Conservation (phyloP, 2,329 filamentous ascomycete genomes). For the Fusarium liriodendri region DNA sequence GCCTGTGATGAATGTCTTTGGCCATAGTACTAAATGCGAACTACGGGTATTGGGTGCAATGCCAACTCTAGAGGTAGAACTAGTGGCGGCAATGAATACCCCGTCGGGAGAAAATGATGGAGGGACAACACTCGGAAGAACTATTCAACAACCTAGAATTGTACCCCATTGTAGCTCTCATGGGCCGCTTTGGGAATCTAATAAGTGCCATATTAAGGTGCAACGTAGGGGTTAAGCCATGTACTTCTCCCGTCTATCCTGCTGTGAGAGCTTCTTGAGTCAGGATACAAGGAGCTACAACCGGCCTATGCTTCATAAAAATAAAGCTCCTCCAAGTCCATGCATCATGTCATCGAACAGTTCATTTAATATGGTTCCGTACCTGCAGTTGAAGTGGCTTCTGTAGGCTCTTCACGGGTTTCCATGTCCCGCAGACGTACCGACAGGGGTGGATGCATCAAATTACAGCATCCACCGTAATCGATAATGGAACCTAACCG, state of each 20-base stretch:
- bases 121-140: no score
- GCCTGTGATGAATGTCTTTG: background rate
- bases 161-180: background rate
- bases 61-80: background rate
- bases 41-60: background rate
- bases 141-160: background rate
- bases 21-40: background rate
- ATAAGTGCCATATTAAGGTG: background rate
- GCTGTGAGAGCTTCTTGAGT: background rate
- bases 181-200: background rate
- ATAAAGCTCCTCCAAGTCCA: background rate
- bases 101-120: no score
- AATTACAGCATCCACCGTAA: slow-evolving; percentile 42
- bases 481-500: slow-evolving; percentile 33
- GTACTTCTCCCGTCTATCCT: background rate
- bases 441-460: slow-evolving; percentile 36
- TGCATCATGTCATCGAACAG: background rate
- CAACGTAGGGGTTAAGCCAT: background rate
- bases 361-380: slow-evolving; percentile 5
- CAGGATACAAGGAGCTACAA: background rate
- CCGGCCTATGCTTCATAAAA: background rate
- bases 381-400: slow-evolving; percentile 15
- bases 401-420: slow-evolving; percentile 23
- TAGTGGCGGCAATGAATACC: background rate
- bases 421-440: slow-evolving; percentile 24